phyloP scores from a whole-genome alignment of 2,329 filamentous ascomycete genomes.

The Talaromyces sp. region DNA sequence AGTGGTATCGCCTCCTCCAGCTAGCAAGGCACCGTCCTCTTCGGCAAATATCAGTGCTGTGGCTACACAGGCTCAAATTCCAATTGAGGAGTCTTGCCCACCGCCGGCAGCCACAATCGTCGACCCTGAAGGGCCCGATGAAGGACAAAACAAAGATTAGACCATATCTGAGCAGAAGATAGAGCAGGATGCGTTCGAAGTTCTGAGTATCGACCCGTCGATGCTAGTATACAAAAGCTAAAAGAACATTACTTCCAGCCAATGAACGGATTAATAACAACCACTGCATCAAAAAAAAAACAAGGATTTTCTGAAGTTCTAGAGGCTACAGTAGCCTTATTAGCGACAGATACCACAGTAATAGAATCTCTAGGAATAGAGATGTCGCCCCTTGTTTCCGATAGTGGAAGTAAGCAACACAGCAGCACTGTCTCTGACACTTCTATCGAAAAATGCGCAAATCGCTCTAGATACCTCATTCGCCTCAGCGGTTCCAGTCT shows the following conservation, averaged over 20 bases:
- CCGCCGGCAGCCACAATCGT: neutral
- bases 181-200: neutral
- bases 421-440: constrained; percentile 1
- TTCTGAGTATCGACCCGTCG: neutral
- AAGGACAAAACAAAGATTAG: neutral
- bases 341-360: too few species aligned
- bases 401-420: neutral
- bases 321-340: neutral
- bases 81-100: neutral
- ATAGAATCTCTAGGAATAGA: neutral
- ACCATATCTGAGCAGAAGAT: neutral
- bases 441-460: neutral
- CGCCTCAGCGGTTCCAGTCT: too few species aligned
- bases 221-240: constrained; percentile 1
- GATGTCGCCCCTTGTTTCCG: neutral
- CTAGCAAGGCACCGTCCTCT: neutral
- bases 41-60: neutral
- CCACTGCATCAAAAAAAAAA: neutral
- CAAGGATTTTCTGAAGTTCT: constrained; percentile 3
- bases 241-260: neutral
- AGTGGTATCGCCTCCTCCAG: neutral
- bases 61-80: neutral
- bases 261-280: neutral
- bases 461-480: neutral
- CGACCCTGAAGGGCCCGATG: neutral